Evolutionary conservation across 2,329 filamentous ascomycete genomes (phyloP), one percentile per base, ranked within the genome.

Genomic region (Penicillium sp.): DNA sequence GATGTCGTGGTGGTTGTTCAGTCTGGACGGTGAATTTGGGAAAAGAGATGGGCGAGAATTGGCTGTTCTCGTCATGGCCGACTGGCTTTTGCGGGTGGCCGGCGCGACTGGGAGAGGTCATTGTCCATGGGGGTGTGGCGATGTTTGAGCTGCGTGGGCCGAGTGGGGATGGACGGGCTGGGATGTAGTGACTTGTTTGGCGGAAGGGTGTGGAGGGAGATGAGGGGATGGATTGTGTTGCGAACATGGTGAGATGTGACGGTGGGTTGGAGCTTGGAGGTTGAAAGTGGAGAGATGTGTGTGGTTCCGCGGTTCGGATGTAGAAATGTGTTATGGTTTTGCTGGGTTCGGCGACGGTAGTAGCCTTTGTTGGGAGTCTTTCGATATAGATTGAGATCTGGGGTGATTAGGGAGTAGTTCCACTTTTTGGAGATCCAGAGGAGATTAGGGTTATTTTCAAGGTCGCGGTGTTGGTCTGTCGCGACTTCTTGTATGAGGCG

Each of bases 221-320:
- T 28, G 62, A 60, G 19, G 67, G 40, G 37, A 61, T 61, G 26
- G 53, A 17, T 33, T 72, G 68, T 64, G 73, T 60, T 45, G 72
- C 71, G 65, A 75, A 76, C 74, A 76, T 76, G 53, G 54, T 69
- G 58, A 59, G 59, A 35, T 51, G 54, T 17, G 19, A 13, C 19
- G 37, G 33, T 35, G 56, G 61, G 50, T 8, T 33, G 33, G 22
- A 42, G 56, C 38, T 53, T 56, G 22, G 53, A 55, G 15, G 35
- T 44, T 65, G 38, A 51, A 44, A 37, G 35, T 37, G 35, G 35
- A 22, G 58, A 61, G 57, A 47, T 59, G 19, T 26, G 28, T 26
- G 28, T 62, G 55, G 58, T 59, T 63, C 59, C 50, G 59, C 67
- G 64, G 58, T 60, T 68, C 66, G 67, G 66, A 64, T 65, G 24